These are phyloP conservation scores for Colletotrichum musicola DNA, from an alignment of 2,329 filamentous ascomycete species.

Conservation along the genomic window DNA sequence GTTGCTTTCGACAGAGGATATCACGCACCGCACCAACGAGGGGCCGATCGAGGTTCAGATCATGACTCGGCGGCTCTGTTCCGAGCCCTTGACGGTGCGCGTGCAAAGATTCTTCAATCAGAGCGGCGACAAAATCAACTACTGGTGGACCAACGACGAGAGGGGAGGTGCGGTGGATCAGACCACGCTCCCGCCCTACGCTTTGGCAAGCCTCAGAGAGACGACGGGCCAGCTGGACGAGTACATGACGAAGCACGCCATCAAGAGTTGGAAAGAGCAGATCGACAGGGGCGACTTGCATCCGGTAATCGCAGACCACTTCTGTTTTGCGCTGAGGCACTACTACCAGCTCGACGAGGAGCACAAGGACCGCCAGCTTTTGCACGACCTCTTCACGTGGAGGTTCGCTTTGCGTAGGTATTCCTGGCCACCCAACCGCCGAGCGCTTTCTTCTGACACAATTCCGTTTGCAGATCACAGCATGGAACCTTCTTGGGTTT, in stretches of 20 bases:
- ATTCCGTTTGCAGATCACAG: slow-evolving; percentile 45
- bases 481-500: slow-evolving; percentile 53
- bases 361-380: slow-evolving; percentile 48
- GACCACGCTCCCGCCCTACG: slow-evolving; percentile 53
- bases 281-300: slow-evolving; percentile 11
- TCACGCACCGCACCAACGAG: slow-evolving; percentile 50
- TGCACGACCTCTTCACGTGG: slow-evolving; percentile 57
- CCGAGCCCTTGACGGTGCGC: slow-evolving; percentile 50
- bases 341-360: slow-evolving; percentile 33
- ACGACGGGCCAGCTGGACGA: slow-evolving; percentile 50
- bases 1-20: slow-evolving; percentile 51
- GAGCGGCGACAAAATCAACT: slow-evolving; percentile 52
- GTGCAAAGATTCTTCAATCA: slow-evolving; percentile 58
- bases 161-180: slow-evolving; percentile 40
- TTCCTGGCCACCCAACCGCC: background rate
- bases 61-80: slow-evolving; percentile 54
- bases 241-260: slow-evolving; percentile 48
- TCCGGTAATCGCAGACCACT: slow-evolving; percentile 24
- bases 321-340: slow-evolving; percentile 40
- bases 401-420: slow-evolving; percentile 64
- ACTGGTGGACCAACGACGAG: slow-evolving; percentile 52
- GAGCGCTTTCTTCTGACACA: slow-evolving; percentile 46
- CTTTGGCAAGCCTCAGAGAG: slow-evolving; percentile 52
- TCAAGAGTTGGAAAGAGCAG: slow-evolving; percentile 22
- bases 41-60: slow-evolving; percentile 48